Base-by-base conservation (phyloP, 345 rosid genomes). In the Leavenworthia alabamica region DNA sequence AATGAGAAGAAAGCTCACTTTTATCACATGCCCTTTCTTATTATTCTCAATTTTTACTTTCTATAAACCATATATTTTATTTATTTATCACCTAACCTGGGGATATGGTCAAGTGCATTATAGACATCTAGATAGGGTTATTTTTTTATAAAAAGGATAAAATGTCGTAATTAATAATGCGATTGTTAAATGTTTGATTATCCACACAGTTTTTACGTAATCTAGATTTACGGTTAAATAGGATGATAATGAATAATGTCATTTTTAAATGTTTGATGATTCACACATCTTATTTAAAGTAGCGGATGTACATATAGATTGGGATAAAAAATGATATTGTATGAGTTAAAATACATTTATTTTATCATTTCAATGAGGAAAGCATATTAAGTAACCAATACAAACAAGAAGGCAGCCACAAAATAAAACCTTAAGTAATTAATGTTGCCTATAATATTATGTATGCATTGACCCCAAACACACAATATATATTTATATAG, bases 21-120 rank as follows among this genome's bases (percentile, higher is more conserved):
- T 90, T 72, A 53, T 87, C 96, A 85, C 96, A 79, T 90, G 96
- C 71, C 77, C 39, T 32, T 60, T 60, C 40, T 69, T 58, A 58
- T 39, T 58, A 14, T 50, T 58, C 57, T 68, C 52, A 49, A 6
- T 40, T 14, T 56, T 8, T 20, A 35, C 37, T 29, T 32, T 29
- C 23, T 36, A 9, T n/a, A 10, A 31, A 40, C 28, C 3, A 22
- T 40, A 9, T 51, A 26, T 17, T 10, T 50, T 15, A 15, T 10
- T 24, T 13, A 9, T 9, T 27, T 22, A 3, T 41, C 15, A 41
- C n/a, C 26, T 27, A 15, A 57, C 14, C 10, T 23, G 6, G 13
- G 13, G 35, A 14, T 8, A 13, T 35, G 29, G 22, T 13, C 24
- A 9, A 39, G 23, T 56, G 23, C 43, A 12, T 12, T 19, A 3